Evolutionary conservation across 2,329 filamentous ascomycete species (phyloP).

Genomic region (Alternaria atra): DNA sequence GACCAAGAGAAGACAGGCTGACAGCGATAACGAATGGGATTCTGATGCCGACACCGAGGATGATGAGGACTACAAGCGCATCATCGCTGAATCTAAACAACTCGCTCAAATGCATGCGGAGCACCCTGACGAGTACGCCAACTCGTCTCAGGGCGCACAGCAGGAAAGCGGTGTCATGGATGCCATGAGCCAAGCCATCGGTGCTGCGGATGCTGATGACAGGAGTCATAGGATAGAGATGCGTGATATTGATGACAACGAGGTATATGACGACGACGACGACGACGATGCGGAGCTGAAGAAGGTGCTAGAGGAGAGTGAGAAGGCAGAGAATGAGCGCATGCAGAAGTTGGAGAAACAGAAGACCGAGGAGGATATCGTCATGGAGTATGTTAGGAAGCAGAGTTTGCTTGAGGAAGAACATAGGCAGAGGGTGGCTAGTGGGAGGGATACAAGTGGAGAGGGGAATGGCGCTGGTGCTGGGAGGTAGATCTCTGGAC

Average conservation of each 20-base stretch:
- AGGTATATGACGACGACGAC: constrained; percentile 21
- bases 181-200: constrained; percentile 17
- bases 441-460: constrained; percentile 7
- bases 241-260: not conserved
- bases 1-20: constrained; percentile 23
- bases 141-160: constrained; percentile 12
- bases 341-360: constrained; percentile 54
- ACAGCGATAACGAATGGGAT: constrained; percentile 41
- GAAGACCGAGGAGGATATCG: constrained; percentile 73
- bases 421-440: constrained; percentile 26
- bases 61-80: constrained; percentile 48
- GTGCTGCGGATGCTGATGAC: not conserved
- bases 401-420: constrained; percentile 74
- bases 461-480: not conserved
- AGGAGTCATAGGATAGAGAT: not conserved
- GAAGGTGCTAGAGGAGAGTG: constrained; percentile 40
- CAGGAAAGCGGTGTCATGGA: constrained; percentile 21
- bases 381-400: constrained; percentile 79
- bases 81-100: constrained; percentile 48
- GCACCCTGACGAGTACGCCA: constrained; percentile 27
- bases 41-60: constrained; percentile 40
- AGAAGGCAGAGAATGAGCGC: constrained; percentile 46
- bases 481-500: not conserved
- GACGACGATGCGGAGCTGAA: constrained; percentile 37
- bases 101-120: constrained; percentile 38